A percentile compares a stretch with the other conserved stretches of the same genome.
phyloP scores from a whole-genome alignment of 2,329 filamentous ascomycete species.

The Coleophoma eucalyptorum region DNA sequence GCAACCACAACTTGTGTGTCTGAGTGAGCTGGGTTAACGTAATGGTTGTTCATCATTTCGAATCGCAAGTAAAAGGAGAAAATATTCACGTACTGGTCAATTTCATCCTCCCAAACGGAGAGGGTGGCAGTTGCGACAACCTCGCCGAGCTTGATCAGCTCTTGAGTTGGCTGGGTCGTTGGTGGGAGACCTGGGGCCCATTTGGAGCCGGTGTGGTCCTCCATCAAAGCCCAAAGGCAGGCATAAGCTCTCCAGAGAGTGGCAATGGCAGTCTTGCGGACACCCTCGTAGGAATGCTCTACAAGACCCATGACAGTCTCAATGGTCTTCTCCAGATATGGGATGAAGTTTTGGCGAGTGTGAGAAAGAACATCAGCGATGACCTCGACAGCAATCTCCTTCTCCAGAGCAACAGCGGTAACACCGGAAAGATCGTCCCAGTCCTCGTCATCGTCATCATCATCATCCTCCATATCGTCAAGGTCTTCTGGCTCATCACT shows the following conservation, averaged over 20 bases:
- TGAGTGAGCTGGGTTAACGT: slow-evolving; percentile 99
- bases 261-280: slow-evolving; percentile 85
- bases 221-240: slow-evolving; percentile 83
- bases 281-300: slow-evolving; percentile 89
- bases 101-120: slow-evolving; percentile 82
- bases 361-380: slow-evolving; percentile 89
- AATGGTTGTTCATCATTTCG: slow-evolving; percentile 77
- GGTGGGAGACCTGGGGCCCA: slow-evolving; percentile 88
- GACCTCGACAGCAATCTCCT: slow-evolving; percentile 95
- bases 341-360: slow-evolving; percentile 74
- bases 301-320: slow-evolving; percentile 75
- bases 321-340: slow-evolving; percentile 86
- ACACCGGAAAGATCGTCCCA: slow-evolving; percentile 82
- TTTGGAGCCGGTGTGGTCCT: slow-evolving; percentile 73
- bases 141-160: slow-evolving; percentile 81
- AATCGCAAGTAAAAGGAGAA: slow-evolving; percentile 16
- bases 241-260: slow-evolving; percentile 93
- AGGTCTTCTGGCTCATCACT: slow-evolving; percentile 59
- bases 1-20: slow-evolving; percentile 83
- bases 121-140: slow-evolving; percentile 82
- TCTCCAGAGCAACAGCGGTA: slow-evolving; percentile 88
- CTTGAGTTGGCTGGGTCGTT: slow-evolving; percentile 71
- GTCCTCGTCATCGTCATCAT: slow-evolving; percentile 66
- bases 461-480: slow-evolving; percentile 57
- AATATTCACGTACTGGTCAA: slow-evolving; percentile 74